Conservation (phyloP, 768 basidiomycete species). For the Lenzites betulinus region DNA sequence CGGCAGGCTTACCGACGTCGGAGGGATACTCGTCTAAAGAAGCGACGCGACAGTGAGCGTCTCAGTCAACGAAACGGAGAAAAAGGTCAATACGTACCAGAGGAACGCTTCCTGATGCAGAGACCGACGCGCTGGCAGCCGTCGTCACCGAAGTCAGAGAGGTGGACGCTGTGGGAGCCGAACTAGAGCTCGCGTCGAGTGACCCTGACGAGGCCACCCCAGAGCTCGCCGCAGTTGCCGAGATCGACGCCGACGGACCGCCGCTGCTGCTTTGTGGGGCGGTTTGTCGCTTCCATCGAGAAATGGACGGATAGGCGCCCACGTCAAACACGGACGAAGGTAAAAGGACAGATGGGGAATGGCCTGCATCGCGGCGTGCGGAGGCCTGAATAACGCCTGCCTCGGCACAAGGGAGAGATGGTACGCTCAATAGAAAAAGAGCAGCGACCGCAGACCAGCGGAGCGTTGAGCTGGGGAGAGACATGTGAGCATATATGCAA, state of each 20-base stretch:
- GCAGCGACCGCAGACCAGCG: conserved; percentile 5
- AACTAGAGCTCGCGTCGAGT: too few relatives aligned
- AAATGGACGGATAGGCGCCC: conserved; percentile 3
- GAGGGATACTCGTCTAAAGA: background rate
- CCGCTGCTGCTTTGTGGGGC: background rate
- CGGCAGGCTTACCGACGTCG: conserved; percentile 9
- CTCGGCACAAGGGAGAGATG: conserved; percentile 1
- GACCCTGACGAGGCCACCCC: background rate
- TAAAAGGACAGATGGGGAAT: background rate
- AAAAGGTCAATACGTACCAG: background rate
- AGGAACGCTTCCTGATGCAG: background rate
- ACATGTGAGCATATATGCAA: background rate
- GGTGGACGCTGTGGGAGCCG: too few relatives aligned
- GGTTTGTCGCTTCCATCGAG: conserved; percentile 13
- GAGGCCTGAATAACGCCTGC: conserved; percentile 2
- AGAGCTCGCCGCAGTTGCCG: background rate
- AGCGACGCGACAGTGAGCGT: background rate
- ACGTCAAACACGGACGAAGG: background rate
- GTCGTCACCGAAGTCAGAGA: background rate
- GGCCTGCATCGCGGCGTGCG: background rate
- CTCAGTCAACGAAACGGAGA: background rate
- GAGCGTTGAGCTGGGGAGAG: background rate
- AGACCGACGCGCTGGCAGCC: background rate
- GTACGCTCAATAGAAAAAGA: background rate
- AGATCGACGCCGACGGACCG: background rate